phyloP scores from a whole-genome alignment of 108 stramenopile genomes.

The Bacterosira constricta region DNA sequence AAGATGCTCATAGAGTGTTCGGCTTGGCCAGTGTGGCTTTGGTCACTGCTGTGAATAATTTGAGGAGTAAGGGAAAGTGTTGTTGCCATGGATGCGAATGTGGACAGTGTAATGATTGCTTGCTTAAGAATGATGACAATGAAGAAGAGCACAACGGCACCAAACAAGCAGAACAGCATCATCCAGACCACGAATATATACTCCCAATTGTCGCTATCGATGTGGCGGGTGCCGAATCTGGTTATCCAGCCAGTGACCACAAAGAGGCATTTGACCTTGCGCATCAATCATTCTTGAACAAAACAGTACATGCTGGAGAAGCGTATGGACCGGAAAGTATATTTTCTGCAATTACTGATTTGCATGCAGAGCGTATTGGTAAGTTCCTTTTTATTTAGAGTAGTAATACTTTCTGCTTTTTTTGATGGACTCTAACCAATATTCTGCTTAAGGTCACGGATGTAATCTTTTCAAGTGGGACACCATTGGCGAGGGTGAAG shows the following conservation, averaged over 20 bases:
- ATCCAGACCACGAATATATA: constrained; percentile 15
- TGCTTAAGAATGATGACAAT: not conserved
- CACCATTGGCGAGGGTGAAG: constrained; percentile 43
- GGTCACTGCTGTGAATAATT: constrained; percentile 38
- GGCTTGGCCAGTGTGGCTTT: constrained; percentile 40
- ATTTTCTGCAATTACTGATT: constrained; percentile 33
- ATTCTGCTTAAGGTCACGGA: no score
- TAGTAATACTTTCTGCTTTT: no score
- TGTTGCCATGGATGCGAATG: constrained; percentile 17
- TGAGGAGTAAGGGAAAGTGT: constrained; percentile 26
- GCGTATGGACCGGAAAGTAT: constrained; percentile 48
- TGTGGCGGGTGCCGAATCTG: constrained; percentile 35
- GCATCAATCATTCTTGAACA: constrained; percentile 43
- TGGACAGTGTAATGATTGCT: constrained; percentile 9
- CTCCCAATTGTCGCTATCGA: constrained; percentile 41
- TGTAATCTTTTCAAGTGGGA: constrained; percentile 40
- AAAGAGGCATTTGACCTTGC: constrained; percentile 41
- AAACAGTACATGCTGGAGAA: constrained; percentile 46
- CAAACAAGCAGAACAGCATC: not conserved
- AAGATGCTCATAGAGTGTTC: constrained; percentile 39
- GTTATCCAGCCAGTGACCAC: constrained; percentile 41
- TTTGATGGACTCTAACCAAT: no score
- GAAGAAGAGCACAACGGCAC: not conserved
- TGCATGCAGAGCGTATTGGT: constrained; percentile 46
- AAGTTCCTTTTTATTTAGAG: no score